phyloP scores from a whole-genome alignment of 2,329 filamentous ascomycete genomes.

The Sclerotiophoma versabilis region DNA sequence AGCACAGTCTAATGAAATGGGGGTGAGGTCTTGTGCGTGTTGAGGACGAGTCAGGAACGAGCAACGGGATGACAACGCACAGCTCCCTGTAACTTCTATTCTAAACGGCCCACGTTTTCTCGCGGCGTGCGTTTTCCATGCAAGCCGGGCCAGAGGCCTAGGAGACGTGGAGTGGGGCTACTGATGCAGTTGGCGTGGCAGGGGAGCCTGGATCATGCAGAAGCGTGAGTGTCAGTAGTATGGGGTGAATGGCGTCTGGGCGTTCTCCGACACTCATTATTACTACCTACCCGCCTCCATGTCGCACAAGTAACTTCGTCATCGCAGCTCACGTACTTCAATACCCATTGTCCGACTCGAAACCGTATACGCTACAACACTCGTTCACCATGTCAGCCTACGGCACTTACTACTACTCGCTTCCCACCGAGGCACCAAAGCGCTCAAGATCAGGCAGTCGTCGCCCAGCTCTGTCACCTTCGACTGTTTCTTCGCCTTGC shows the following conservation, averaged over 20 bases:
- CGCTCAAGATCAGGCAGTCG: slow-evolving; percentile 47
- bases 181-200: slow-evolving; percentile 44
- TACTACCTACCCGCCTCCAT: slow-evolving; percentile 33
- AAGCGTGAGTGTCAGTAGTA: slow-evolving; percentile 44
- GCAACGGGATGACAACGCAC: slow-evolving; percentile 51
- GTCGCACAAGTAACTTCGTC: slow-evolving; percentile 16
- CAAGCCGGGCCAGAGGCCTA: slow-evolving; percentile 38
- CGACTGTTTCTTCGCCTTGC: slow-evolving; percentile 55
- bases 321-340: slow-evolving; percentile 24
- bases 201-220: slow-evolving; percentile 42
- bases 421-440: slow-evolving; percentile 46
- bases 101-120: slow-evolving; percentile 49
- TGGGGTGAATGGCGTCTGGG: slow-evolving; percentile 51
- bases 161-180: slow-evolving; percentile 44
- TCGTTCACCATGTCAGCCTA: slow-evolving; percentile 44
- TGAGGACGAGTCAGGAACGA: slow-evolving; percentile 42
- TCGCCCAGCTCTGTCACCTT: slow-evolving; percentile 55
- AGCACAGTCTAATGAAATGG: slow-evolving; percentile 34
- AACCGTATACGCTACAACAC: slow-evolving; percentile 21
- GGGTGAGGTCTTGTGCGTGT: slow-evolving; percentile 36
- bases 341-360: slow-evolving; percentile 24
- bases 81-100: slow-evolving; percentile 41
- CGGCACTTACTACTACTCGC: slow-evolving; percentile 48
- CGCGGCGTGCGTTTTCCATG: slow-evolving; percentile 44
- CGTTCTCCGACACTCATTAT: slow-evolving; percentile 38